Base-by-base conservation (phyloP, 306 rosid genomes). In the Quercus dentata region DNA sequence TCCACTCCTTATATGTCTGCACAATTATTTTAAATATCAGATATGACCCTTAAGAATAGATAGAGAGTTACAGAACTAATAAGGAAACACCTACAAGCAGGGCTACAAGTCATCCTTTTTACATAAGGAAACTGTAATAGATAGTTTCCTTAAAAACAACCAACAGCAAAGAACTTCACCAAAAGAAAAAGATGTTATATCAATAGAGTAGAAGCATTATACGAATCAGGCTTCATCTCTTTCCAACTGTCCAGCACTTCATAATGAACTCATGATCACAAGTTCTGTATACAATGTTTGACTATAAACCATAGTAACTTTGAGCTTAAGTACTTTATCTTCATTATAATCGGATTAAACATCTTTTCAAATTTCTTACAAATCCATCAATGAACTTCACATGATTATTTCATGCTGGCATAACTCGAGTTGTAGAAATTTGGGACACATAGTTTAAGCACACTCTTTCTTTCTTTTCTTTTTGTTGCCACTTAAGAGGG, bases 1-100 rank as follows among this genome's bases (percentile, higher is more conserved):
- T 89, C 96, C 97, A 95, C 83, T 86, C 95, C 86, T 91, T 91
- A 79, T 89, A 92, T 72, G 87, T 81, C 97, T 90, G 84, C 83
- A 83, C 25, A 46, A 83, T 54, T 70, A 31, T 58, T 30, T 3
- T 6, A 64, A 64, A 55, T 78, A 71, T 78, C 25, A 81, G 68
- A 75, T 35, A 58, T 58, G 71, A 38, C 63, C 72, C 56, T 65
- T 13, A 46, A 73, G 44, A 21, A 30, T 10, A 23, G 20, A 69
- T n/a, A 2, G 19, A 46, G 61, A 41, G 27, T 7, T 41, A 25
- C 5, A 27, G 20, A 76, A 54, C 8, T 38, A 68, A 20, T 12
- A 41, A 78, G 56, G 4, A 56, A 23, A 58, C 13, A 59, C 4
- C 31, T 59, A 27, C 65, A 59, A 59, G 31, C 64, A 21, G 23